phyloP scores from a whole-genome alignment of 1,139 yeast genomes.

The Yamadazyma triangularis region DNA sequence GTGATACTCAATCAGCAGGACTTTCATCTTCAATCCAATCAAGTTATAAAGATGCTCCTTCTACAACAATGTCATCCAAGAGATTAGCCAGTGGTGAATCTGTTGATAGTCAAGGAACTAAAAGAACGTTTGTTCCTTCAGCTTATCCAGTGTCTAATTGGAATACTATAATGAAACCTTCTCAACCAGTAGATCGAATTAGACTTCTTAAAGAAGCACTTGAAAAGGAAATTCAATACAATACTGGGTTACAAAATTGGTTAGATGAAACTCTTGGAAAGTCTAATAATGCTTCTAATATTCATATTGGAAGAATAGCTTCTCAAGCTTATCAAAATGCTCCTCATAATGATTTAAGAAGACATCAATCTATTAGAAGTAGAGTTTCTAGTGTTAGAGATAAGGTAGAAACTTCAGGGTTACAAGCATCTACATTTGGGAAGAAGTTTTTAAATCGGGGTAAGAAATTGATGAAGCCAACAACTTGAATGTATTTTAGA shows the following conservation, averaged over 20 bases:
- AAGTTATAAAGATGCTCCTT: conserved; percentile 1
- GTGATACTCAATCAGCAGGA: background rate
- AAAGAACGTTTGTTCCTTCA: conserved; percentile 12
- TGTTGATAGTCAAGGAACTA: conserved; percentile 5
- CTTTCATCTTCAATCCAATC: too few species aligned
- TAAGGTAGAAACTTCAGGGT: conserved; percentile 39
- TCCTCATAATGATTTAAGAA: conserved; percentile 38
- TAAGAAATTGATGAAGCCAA: conserved; percentile 33
- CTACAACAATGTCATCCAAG: conserved; percentile 1
- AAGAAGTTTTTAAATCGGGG: conserved; percentile 39
- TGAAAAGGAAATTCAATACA: conserved; percentile 33
- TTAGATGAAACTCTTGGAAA: conserved; percentile 34
- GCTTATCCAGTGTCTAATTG: conserved; percentile 39
- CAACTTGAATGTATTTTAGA: conserved; percentile 1
- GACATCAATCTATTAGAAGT: conserved; percentile 40
- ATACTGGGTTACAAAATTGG: conserved; percentile 49
- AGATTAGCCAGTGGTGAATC: conserved; percentile 8
- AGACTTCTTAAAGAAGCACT: conserved; percentile 38
- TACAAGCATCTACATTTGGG: conserved; percentile 40
- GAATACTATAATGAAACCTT: conserved; percentile 39
- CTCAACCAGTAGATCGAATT: conserved; percentile 43
- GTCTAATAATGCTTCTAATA: conserved; percentile 29
- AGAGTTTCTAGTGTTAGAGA: conserved; percentile 42
- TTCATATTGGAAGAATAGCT: conserved; percentile 44
- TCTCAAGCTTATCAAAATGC: conserved; percentile 47